Conservation (phyloP, 164 flowering plant species). For the Annona cherimola region DNA sequence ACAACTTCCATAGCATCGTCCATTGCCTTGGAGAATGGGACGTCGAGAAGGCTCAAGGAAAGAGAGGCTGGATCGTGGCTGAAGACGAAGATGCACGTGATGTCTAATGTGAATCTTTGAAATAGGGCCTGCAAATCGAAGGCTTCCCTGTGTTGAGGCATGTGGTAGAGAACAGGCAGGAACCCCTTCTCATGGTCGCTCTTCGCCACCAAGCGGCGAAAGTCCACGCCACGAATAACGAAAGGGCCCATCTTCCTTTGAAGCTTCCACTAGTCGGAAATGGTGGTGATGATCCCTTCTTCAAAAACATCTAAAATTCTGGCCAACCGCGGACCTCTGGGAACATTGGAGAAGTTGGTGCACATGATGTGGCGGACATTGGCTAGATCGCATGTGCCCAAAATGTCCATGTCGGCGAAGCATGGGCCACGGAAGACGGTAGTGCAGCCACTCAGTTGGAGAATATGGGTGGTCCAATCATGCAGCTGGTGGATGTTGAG, state of each 20-base stretch:
- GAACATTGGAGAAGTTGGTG: conserved; percentile 30
- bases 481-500: too few relatives aligned
- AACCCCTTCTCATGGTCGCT: conserved; percentile 3
- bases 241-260: conserved; percentile 15
- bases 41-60: conserved; percentile 11
- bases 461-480: too few relatives aligned
- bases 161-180: conserved; percentile 11
- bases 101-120: conserved; percentile 26
- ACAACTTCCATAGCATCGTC: conserved; percentile 19
- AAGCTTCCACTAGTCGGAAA: conserved; percentile 13
- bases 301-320: conserved; percentile 38
- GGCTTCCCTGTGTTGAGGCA: neutral
- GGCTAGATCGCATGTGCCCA: conserved; percentile 7
- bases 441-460: too few relatives aligned
- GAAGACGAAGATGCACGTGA: conserved; percentile 12
- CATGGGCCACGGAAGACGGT: too few relatives aligned
- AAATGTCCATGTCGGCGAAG: too few relatives aligned
- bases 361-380: conserved; percentile 28
- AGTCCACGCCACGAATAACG: neutral
- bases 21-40: conserved; percentile 23
- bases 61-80: conserved; percentile 15
- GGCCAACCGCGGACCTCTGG: conserved; percentile 31
- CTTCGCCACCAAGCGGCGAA: conserved; percentile 2
- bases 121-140: conserved; percentile 29
- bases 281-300: conserved; percentile 42